Evolutionary conservation across 2,329 filamentous ascomycete genomes (phyloP), one percentile per base, ranked within the genome.

Genomic region (Pseudocercospora cruenta): DNA sequence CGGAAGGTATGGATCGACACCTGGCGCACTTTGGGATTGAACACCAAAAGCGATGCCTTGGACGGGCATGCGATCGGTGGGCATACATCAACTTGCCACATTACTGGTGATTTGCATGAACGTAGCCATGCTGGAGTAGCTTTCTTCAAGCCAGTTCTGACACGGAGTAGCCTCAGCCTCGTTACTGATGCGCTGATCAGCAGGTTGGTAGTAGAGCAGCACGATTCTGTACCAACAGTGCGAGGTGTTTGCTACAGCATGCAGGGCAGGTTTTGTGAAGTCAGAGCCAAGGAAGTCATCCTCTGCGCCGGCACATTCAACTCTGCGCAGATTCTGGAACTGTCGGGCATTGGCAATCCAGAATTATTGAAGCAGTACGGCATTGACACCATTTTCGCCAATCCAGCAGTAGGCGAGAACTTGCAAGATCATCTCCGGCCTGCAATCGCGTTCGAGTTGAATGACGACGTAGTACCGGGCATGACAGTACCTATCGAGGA

Each of bases 281-380:
- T 59, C 14, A 74, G 69, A 2, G 78, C 73, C 70, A 71, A 68
- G 77, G 81, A 2, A 79, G 82, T 4, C 9, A 82, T 90, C 36
- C 73, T 90, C 1, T 83, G 83, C 2, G 87, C 86, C 0, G 88
- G 88, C 0, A 83, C 81, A 24, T 78, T 85, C 49, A 82, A 83
- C 71, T 87, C 85, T 9, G 88, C 83, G 2, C 86, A 85, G 73
- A 77, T 87, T 9, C 82, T 86, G 16, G 87, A 90, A 68, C 79
- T 89, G 1, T 89, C 87, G 0, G 88, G 88, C 0, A 81, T 90
- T 36, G 88, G 88, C 2, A 33, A 39, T 39, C 60, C 58, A 28
- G 31, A 60, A 5, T 45, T 71, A 8, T 60, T 71, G 22, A 47
- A 58, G 22, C 21, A 66, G 19, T 43, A 61, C 26, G 63, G 65